Conservation (phyloP, 495 filamentous ascomycete species). For the Penicillium samsonianum region DNA sequence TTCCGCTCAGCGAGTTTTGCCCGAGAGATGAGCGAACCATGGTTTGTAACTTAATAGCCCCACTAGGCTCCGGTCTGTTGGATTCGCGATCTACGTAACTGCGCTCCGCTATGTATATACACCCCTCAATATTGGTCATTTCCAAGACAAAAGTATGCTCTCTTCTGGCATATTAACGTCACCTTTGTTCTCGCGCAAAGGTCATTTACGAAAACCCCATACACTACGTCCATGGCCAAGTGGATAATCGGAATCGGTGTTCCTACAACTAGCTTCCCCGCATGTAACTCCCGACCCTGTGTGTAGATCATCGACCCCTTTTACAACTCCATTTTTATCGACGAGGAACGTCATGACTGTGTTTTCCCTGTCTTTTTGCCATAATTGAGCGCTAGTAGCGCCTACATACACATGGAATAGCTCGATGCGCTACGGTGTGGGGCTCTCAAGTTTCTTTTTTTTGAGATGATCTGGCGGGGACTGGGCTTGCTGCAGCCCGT, state of each 20-base stretch:
- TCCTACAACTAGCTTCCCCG: neutral
- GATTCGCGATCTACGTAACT: neutral
- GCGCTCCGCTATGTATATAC: neutral
- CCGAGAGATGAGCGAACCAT: conserved; percentile 34
- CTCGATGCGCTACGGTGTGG: conserved; percentile 5
- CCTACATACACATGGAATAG: conserved; percentile 11
- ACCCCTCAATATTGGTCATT: conserved; percentile 1
- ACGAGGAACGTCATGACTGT: conserved; percentile 10
- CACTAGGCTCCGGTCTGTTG: neutral
- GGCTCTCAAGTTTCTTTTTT: conserved; percentile 8
- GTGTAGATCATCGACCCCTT: conserved; percentile 7
- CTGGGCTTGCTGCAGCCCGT: neutral
- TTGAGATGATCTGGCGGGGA: conserved; percentile 11
- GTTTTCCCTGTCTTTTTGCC: neutral
- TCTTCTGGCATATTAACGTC: neutral
- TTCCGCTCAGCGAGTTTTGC: conserved; percentile 27
- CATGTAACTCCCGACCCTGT: conserved; percentile 7
- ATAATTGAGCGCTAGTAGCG: conserved; percentile 3
- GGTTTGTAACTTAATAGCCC: conserved; percentile 1
- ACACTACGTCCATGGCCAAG: neutral
- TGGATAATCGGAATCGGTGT: neutral
- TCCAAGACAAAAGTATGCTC: too few relatives aligned
- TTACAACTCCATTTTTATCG: neutral
- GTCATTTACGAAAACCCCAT: neutral
- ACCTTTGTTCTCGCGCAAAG: neutral